Evolutionary conservation across 202 grass and related monocot species (phyloP).

Genomic region (Setaria italica): DNA sequence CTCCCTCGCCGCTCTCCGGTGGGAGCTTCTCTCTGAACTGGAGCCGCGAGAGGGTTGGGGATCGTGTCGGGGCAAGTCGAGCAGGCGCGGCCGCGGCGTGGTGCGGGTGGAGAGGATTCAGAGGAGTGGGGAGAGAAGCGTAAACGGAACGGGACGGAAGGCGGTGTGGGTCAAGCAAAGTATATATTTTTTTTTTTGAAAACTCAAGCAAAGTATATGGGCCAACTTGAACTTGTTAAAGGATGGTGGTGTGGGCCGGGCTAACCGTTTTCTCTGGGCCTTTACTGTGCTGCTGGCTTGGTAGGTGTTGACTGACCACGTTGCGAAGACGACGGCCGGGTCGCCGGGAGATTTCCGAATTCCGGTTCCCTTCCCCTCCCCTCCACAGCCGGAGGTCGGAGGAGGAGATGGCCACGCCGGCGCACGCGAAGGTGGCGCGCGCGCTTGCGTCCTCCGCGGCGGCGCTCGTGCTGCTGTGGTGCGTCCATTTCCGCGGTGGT

Average conservation of each 20-base stretch:
- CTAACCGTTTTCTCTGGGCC: neutral
- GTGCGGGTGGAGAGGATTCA: too few species aligned
- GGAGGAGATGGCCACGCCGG: constrained; percentile 58
- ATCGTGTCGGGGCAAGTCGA: constrained; percentile 16
- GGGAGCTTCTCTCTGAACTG: neutral
- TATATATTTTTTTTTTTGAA: neutral
- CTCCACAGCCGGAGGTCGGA: constrained; percentile 30
- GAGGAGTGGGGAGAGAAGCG: neutral
- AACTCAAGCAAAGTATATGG: neutral
- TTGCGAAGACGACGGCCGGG: neutral
- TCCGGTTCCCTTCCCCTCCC: constrained; percentile 11
- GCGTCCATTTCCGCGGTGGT: constrained; percentile 77
- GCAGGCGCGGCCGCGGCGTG: neutral
- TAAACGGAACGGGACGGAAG: neutral
- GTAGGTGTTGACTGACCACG: neutral
- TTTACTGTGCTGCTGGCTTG: neutral
- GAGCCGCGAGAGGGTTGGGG: constrained; percentile 1
- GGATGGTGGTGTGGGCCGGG: neutral
- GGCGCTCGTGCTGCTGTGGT: constrained; percentile 84
- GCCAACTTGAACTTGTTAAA: neutral
- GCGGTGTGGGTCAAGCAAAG: neutral
- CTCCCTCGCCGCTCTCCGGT: neutral
- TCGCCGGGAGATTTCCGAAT: neutral
- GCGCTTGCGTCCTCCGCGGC: constrained; percentile 54
- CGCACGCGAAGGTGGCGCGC: constrained; percentile 60